These are phyloP conservation scores for Ceratocystiopsis minuta DNA, from an alignment of 2,329 filamentous ascomycete species.

Conservation along the genomic window DNA sequence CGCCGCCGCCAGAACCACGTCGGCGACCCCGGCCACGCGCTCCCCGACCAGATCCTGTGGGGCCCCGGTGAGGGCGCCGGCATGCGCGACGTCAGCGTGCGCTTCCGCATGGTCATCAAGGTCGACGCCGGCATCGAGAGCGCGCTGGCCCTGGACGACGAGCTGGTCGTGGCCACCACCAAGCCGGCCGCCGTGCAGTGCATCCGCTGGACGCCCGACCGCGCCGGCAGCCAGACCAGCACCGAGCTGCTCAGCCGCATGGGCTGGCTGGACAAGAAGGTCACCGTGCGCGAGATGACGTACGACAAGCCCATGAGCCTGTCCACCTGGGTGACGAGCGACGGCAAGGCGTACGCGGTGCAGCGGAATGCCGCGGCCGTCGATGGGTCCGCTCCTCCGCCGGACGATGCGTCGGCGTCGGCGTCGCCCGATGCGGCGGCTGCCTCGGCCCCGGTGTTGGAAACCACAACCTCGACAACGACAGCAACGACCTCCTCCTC, in stretches of 20 bases:
- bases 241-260: conserved; percentile 82
- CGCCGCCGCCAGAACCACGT: conserved; percentile 42
- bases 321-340: conserved; percentile 76
- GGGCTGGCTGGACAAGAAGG: conserved; percentile 66
- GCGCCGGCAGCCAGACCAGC: conserved; percentile 63
- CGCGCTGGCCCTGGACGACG: conserved; percentile 77
- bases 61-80: conserved; percentile 69
- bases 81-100: conserved; percentile 70
- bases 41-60: conserved; percentile 46
- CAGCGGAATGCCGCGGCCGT: conserved; percentile 35
- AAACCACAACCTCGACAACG: no score
- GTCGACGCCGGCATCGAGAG: conserved; percentile 88
- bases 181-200: conserved; percentile 93
- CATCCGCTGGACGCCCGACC: conserved; percentile 84
- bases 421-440: background rate
- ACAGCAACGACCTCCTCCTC: background rate
- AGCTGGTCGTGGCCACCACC: conserved; percentile 75
- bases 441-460: no score
- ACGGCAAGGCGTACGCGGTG: conserved; percentile 79
- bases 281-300: conserved; percentile 65
- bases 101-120: conserved; percentile 95
- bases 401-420: background rate
- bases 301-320: conserved; percentile 94
- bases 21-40: conserved; percentile 33
- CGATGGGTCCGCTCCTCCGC: background rate